Conservation (phyloP, 2,329 filamentous ascomycete genomes). For the Aspergillus jensenii region DNA sequence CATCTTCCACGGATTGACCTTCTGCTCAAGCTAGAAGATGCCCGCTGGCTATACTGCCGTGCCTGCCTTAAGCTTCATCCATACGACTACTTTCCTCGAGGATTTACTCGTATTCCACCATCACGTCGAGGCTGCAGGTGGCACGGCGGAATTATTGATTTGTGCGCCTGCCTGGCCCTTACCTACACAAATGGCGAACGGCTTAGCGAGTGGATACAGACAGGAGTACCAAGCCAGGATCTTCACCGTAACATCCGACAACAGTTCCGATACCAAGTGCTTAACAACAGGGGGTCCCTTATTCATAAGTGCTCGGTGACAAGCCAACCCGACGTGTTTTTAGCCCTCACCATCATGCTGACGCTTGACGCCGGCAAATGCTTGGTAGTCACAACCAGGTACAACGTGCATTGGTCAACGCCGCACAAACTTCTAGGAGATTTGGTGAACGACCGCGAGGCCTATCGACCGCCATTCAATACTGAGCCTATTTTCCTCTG, state of each 20-base stretch:
- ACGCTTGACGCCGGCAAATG: not conserved
- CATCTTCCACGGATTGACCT: not conserved
- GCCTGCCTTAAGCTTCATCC: conserved; percentile 9
- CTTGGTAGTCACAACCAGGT: conserved; percentile 1
- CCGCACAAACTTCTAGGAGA: not conserved
- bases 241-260: not conserved
- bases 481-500: not conserved
- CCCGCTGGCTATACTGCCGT: conserved; percentile 3
- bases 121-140: not conserved
- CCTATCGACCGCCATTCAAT: not conserved
- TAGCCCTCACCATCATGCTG: not conserved
- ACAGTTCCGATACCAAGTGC: not conserved
- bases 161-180: conserved; percentile 5
- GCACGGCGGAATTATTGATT: not conserved
- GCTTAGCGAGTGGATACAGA: conserved; percentile 2
- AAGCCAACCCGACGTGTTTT: not conserved
- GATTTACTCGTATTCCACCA: not conserved
- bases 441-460: not conserved
- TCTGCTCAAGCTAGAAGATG: conserved; percentile 7
- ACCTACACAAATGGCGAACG: not conserved
- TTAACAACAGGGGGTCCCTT: not conserved
- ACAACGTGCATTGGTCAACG: not conserved
- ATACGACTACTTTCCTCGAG: not conserved
- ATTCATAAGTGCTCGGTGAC: conserved; percentile 1
- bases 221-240: not conserved